Base-by-base conservation (phyloP, 306 rosid species). In the Rosa persica region DNA sequence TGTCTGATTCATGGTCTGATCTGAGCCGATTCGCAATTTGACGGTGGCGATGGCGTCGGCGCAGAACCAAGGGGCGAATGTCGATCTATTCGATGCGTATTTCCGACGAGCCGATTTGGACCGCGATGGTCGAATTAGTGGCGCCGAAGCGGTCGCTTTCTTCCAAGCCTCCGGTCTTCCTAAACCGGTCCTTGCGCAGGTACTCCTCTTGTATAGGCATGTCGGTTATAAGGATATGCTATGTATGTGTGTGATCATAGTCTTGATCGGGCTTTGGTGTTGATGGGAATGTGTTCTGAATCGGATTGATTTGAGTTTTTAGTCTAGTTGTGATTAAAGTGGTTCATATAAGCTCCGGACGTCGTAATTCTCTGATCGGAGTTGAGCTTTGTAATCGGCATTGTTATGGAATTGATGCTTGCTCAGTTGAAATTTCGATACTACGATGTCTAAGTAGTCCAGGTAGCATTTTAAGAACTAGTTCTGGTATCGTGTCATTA, bases 71-170 rank as follows among this genome's bases (percentile, higher is more conserved):
- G 83, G 91, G 73, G 73, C 93, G 81, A 93, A 96, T 84, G 96
- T 86, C 73, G 98, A 96, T 96, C 97, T 91, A 81, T 96, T 96
- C 81, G 99, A 96, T 90, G 90, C 91, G 68, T 96, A 93, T 83
- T 96, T 96, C 67, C 92, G 92, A 34, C 90, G 91, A 5, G 99
- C 99, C 64, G 99, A 96, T 91, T 90, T 91, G 91, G 99, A 96
- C 89, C 88, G 93, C 40, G 99, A 96, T 62, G 98, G 99, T 82
- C 92, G 96, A 62, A 96, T 96, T 77, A 96, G 97, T 80, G 99
- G 97, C 44, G 81, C 76, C 22, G 99, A 96, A 85, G 98, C 99
- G 27, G 99, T 96, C 39, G 75, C 92, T 52, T 96, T 96, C 90
- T 91, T 96, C 90, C 93, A 93, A 77, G 99, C 93, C 88, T 88